Percentiles rank a stretch among this genome's conserved stretches.
Evolutionary conservation across 306 rosid species (phyloP).

Genomic region (Biancaea sappan): DNA sequence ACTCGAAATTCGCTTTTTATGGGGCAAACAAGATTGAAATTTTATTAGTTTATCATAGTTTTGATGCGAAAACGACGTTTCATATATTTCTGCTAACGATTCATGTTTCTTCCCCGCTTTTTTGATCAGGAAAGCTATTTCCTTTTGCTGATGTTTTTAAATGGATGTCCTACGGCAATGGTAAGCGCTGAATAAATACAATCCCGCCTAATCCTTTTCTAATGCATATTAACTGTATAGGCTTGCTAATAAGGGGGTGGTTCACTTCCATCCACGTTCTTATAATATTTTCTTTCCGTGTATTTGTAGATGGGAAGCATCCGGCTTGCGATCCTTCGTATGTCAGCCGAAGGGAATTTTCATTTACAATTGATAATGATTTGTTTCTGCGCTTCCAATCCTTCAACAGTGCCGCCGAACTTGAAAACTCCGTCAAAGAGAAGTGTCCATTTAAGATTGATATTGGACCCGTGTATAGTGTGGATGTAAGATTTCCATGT

Average conservation of each 20-base stretch:
- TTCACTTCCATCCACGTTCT: neutral
- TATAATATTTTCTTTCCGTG: neutral
- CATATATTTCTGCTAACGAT: neutral
- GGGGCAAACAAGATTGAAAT: neutral
- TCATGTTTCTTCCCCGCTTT: neutral
- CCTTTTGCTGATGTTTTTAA: slow-evolving; percentile 70
- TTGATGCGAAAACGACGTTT: neutral
- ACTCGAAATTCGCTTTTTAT: neutral
- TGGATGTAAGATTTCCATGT: slow-evolving; percentile 60
- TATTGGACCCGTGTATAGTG: slow-evolving; percentile 84
- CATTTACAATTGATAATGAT: slow-evolving; percentile 75
- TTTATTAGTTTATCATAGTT: neutral
- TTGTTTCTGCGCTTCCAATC: slow-evolving; percentile 77
- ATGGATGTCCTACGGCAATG: slow-evolving; percentile 90
- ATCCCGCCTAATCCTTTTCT: neutral
- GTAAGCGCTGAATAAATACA: slow-evolving; percentile 40
- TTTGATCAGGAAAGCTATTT: slow-evolving; percentile 73
- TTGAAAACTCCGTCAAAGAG: slow-evolving; percentile 73
- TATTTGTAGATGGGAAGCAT: slow-evolving; percentile 84
- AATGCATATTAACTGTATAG: neutral
- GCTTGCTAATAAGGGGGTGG: neutral
- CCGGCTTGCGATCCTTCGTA: slow-evolving; percentile 81
- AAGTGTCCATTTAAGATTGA: slow-evolving; percentile 82
- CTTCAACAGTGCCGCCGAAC: slow-evolving; percentile 58
- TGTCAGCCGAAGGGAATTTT: slow-evolving; percentile 77